Evolutionary conservation across 768 basidiomycete genomes (phyloP).

Genomic region (Lentinula guzmanii): DNA sequence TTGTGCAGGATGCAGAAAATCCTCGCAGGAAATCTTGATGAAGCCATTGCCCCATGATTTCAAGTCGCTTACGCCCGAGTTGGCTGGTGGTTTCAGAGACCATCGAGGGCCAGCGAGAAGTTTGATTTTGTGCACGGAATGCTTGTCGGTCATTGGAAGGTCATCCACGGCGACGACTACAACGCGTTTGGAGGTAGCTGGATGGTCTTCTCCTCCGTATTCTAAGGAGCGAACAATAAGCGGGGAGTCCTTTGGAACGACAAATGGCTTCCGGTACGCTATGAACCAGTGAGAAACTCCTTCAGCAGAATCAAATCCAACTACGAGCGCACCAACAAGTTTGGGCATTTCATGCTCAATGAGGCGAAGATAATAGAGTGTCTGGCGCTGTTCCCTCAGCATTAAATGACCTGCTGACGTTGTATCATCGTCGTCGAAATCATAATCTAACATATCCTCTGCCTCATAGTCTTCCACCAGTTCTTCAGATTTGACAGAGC

Average conservation of each 20-base stretch:
- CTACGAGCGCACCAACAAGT: slow-evolving; percentile 55
- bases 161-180: slow-evolving; percentile 71
- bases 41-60: slow-evolving; percentile 63
- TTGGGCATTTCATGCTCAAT: slow-evolving; percentile 88
- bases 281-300: slow-evolving; percentile 5
- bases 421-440: slow-evolving; percentile 54
- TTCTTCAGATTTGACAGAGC: slow-evolving; percentile 34
- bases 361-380: slow-evolving; percentile 73
- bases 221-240: slow-evolving; percentile 69
- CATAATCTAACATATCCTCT: slow-evolving; percentile 37
- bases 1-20: slow-evolving; percentile 75
- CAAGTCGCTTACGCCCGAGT: slow-evolving; percentile 53
- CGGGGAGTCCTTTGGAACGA: slow-evolving; percentile 52
- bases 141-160: slow-evolving; percentile 58
- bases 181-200: slow-evolving; percentile 61
- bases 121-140: slow-evolving; percentile 78
- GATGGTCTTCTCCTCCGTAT: slow-evolving; percentile 75
- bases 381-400: slow-evolving; percentile 67
- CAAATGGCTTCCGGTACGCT: slow-evolving; percentile 83
- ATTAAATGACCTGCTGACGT: slow-evolving; percentile 67
- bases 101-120: slow-evolving; percentile 87
- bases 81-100: slow-evolving; percentile 66
- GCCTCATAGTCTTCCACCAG: slow-evolving; percentile 32
- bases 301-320: slow-evolving; percentile 2
- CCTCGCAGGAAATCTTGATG: slow-evolving; percentile 88